Conservation (phyloP, 768 basidiomycete genomes). For the Xerocomellus intermedius region DNA sequence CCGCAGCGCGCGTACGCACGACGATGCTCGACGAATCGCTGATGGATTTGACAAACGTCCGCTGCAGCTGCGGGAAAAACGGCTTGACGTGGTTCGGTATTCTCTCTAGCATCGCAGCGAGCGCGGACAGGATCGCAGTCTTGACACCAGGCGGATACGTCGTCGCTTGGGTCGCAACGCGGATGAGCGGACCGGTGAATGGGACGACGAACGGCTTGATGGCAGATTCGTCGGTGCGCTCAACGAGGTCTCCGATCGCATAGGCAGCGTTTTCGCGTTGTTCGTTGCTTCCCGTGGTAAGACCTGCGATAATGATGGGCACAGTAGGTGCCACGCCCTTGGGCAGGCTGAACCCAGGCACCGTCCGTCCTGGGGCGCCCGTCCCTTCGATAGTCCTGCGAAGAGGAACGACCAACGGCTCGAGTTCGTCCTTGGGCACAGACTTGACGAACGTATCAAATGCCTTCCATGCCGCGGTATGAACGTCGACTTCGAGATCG, state of each 20-base stretch:
- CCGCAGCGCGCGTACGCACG: constrained; percentile 79
- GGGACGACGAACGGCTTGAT: constrained; percentile 96
- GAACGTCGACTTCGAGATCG: constrained; percentile 70
- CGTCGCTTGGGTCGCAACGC: constrained; percentile 87
- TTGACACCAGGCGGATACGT: constrained; percentile 93
- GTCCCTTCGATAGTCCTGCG: constrained; percentile 85
- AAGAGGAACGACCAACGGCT: constrained; percentile 85
- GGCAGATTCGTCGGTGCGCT: constrained; percentile 76
- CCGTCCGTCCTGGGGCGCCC: constrained; percentile 69
- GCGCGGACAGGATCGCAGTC: constrained; percentile 81
- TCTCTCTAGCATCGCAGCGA: constrained; percentile 79
- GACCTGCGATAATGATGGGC: constrained; percentile 87
- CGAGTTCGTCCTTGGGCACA: constrained; percentile 88
- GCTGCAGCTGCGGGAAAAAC: constrained; percentile 97
- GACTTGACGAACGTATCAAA: constrained; percentile 88
- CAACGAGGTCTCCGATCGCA: constrained; percentile 94
- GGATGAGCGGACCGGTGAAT: constrained; percentile 93
- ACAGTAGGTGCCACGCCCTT: constrained; percentile 85
- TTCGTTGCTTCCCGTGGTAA: constrained; percentile 92
- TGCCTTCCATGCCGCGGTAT: constrained; percentile 79
- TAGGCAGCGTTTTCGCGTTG: constrained; percentile 94
- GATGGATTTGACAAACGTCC: constrained; percentile 93
- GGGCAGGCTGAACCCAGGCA: constrained; percentile 83
- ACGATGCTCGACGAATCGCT: constrained; percentile 74
- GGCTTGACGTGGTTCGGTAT: constrained; percentile 92